phyloP scores from a whole-genome alignment of 1,284 basidiomycete species.

The Puccinia brachypodii region DNA sequence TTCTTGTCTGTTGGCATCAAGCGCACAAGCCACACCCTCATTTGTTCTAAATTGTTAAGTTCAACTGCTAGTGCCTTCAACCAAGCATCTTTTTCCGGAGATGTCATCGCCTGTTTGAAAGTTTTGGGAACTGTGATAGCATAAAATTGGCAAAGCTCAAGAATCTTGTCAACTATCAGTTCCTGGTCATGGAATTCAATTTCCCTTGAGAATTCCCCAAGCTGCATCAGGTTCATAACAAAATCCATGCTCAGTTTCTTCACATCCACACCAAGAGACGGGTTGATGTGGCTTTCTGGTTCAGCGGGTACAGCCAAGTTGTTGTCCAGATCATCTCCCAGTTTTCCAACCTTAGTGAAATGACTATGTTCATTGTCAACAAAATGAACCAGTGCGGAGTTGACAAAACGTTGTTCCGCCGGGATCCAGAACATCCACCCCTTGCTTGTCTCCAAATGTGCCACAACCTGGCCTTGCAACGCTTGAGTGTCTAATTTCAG shows the following conservation, averaged over 20 bases:
- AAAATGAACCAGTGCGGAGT: background rate
- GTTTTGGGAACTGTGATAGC: too few relatives aligned
- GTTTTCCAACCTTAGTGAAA: background rate
- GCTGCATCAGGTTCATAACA: background rate
- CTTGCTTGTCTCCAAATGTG: background rate
- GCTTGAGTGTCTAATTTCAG: background rate
- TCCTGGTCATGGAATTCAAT: too few relatives aligned
- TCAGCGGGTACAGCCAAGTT: background rate
- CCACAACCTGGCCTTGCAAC: background rate
- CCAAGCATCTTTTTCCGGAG: too few relatives aligned
- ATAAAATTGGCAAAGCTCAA: too few relatives aligned
- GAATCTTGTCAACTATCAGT: too few relatives aligned
- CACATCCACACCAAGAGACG: background rate
- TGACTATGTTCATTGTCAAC: background rate
- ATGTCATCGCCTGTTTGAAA: too few relatives aligned
- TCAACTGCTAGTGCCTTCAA: too few relatives aligned
- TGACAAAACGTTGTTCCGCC: background rate
- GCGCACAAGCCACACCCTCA: too few relatives aligned
- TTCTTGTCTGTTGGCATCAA: background rate
- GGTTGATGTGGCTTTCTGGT: background rate
- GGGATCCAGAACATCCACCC: background rate
- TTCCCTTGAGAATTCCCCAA: too few relatives aligned
- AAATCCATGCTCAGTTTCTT: background rate
- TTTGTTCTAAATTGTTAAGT: too few relatives aligned
- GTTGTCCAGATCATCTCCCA: background rate